Conservation (phyloP, 2,329 filamentous ascomycete genomes). For the Onygenales sp. region DNA sequence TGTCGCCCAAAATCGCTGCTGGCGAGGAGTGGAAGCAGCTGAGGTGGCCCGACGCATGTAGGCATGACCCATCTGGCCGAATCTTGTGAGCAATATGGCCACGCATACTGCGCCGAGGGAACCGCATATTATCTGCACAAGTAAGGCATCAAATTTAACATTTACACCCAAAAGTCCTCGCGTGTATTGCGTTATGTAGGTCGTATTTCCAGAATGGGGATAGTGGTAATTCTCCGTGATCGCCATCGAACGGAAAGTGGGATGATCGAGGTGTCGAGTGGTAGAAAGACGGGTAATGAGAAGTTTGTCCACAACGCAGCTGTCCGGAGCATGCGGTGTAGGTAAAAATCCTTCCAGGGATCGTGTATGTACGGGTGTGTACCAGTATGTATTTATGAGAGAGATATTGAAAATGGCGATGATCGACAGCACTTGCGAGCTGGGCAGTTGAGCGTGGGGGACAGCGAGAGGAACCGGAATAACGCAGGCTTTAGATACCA, state of each 20-base stretch:
- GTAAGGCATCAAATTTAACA: conserved; percentile 28
- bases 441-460: no score
- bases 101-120: conserved; percentile 26
- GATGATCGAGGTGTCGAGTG: background rate
- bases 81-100: conserved; percentile 29
- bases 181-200: conserved; percentile 32
- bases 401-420: no score
- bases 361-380: background rate
- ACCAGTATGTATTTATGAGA: background rate
- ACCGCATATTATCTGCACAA: conserved; percentile 31
- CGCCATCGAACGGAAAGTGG: background rate
- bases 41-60: conserved; percentile 37
- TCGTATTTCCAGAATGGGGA: conserved; percentile 19
- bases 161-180: conserved; percentile 30
- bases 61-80: conserved; percentile 34
- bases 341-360: background rate
- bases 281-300: background rate
- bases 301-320: background rate
- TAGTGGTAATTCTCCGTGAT: background rate
- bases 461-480: no score
- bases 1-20: conserved; percentile 38
- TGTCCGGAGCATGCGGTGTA: background rate
- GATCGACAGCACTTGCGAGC: no score
- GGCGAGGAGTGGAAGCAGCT: conserved; percentile 22
- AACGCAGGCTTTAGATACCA: no score